These are phyloP conservation scores for Butyriboletus loyo DNA, from an alignment of 768 basidiomycete genomes.

Conservation along the genomic window DNA sequence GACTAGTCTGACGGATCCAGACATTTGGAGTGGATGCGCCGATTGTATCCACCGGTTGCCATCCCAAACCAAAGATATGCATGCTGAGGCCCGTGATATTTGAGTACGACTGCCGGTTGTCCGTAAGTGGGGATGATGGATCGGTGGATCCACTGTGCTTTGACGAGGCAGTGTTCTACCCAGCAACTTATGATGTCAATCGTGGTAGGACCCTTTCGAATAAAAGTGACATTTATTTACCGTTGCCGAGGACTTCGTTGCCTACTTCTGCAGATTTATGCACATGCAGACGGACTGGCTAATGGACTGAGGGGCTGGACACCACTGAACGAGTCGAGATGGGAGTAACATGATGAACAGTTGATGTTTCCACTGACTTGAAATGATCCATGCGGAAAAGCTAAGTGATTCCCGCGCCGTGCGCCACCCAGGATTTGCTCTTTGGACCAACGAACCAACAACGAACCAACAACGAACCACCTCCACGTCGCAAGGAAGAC, in stretches of 20 bases:
- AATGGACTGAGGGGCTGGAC: not conserved
- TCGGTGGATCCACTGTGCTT: no score
- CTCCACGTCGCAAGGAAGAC: not conserved
- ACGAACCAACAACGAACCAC: conserved; percentile 5
- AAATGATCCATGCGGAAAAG: not conserved
- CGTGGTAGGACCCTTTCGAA: not conserved
- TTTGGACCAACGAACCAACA: not conserved
- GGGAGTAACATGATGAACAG: no score
- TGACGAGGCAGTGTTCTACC: no score
- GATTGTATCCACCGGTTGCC: not conserved
- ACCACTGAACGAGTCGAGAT: not conserved
- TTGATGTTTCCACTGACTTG: not conserved
- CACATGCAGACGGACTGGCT: not conserved
- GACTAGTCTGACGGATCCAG: no score
- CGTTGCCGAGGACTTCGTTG: not conserved
- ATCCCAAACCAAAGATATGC: not conserved
- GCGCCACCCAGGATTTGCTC: conserved; percentile 5
- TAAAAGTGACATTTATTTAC: not conserved
- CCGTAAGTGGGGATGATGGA: not conserved
- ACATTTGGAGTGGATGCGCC: no score
- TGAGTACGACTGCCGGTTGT: not conserved
- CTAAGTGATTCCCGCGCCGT: not conserved
- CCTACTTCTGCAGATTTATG: not conserved
- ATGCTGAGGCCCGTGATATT: no score
- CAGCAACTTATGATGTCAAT: no score